A percentile compares a stretch with the other conserved stretches of the same genome.
These are phyloP conservation scores for Passalora sequoiae DNA, from an alignment of 2,329 filamentous ascomycete species.

Conservation along the genomic window DNA sequence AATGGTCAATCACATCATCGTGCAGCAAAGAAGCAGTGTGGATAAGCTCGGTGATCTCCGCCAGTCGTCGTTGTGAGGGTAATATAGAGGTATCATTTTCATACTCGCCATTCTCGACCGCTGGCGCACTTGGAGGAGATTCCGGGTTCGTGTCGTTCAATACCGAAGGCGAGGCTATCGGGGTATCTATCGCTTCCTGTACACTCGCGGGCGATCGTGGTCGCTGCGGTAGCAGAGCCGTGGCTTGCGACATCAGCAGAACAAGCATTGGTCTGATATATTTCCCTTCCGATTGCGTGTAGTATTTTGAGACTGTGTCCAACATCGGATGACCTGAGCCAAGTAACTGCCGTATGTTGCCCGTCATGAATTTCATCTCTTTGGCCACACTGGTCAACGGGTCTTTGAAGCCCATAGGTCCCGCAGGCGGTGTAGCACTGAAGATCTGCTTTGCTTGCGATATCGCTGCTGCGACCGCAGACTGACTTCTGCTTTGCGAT, in stretches of 20 bases:
- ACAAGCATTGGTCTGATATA: conserved; percentile 93
- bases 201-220: conserved; percentile 38
- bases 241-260: conserved; percentile 91
- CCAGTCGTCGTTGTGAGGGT: conserved; percentile 84
- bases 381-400: conserved; percentile 86
- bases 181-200: conserved; percentile 49
- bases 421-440: conserved; percentile 59
- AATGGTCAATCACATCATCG: conserved; percentile 97
- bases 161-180: conserved; percentile 56
- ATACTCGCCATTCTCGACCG: conserved; percentile 41
- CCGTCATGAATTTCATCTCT: conserved; percentile 92
- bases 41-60: conserved; percentile 95
- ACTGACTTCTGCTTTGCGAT: conserved; percentile 42
- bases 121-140: conserved; percentile 50
- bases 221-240: conserved; percentile 67
- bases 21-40: conserved; percentile 95
- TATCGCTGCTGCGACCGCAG: conserved; percentile 70
- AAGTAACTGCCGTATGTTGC: conserved; percentile 87
- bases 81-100: conserved; percentile 63
- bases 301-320: conserved; percentile 95
- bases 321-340: conserved; percentile 91
- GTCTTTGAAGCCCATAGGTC: conserved; percentile 67
- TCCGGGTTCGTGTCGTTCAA: conserved; percentile 77
- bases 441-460: conserved; percentile 64
- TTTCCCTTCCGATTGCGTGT: conserved; percentile 93